phyloP scores from a whole-genome alignment of 73 alveolate species.

The Paramecium primaurelia region DNA sequence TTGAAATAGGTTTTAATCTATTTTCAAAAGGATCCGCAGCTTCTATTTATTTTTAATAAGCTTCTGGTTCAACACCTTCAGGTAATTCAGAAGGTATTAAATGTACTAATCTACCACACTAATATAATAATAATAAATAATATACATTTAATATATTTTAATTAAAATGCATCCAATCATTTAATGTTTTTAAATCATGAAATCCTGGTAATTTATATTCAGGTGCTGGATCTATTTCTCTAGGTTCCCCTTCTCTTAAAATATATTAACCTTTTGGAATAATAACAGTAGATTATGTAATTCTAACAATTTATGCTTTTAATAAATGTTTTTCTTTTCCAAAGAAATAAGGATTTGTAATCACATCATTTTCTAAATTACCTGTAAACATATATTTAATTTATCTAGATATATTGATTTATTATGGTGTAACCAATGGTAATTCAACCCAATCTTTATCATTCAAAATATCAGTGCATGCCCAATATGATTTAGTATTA shows the following conservation, averaged over 20 bases:
- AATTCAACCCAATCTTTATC: slow-evolving; percentile 92
- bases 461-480: slow-evolving; percentile 73
- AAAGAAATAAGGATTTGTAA: slow-evolving; percentile 92
- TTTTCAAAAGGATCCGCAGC: slow-evolving; percentile 74
- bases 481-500: slow-evolving; percentile 90
- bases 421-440: slow-evolving; percentile 93
- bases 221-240: slow-evolving; percentile 74
- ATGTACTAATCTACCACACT: slow-evolving; percentile 82
- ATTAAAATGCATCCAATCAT: slow-evolving; percentile 87
- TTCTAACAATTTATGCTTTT: slow-evolving; percentile 90
- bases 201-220: slow-evolving; percentile 77
- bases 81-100: slow-evolving; percentile 63
- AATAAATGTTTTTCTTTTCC: slow-evolving; percentile 93
- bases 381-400: slow-evolving; percentile 94
- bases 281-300: slow-evolving; percentile 83
- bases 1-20: slow-evolving; percentile 64
- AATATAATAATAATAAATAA: not conserved
- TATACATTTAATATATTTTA: slow-evolving; percentile 66
- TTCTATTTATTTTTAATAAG: slow-evolving; percentile 59
- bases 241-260: slow-evolving; percentile 76
- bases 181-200: slow-evolving; percentile 73
- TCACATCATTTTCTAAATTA: slow-evolving; percentile 79
- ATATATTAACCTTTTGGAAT: slow-evolving; percentile 85
- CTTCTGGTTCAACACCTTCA: slow-evolving; percentile 71
- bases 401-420: slow-evolving; percentile 77